Base-by-base conservation (phyloP, 2,329 filamentous ascomycete species). In the Aspergillus sojae region DNA sequence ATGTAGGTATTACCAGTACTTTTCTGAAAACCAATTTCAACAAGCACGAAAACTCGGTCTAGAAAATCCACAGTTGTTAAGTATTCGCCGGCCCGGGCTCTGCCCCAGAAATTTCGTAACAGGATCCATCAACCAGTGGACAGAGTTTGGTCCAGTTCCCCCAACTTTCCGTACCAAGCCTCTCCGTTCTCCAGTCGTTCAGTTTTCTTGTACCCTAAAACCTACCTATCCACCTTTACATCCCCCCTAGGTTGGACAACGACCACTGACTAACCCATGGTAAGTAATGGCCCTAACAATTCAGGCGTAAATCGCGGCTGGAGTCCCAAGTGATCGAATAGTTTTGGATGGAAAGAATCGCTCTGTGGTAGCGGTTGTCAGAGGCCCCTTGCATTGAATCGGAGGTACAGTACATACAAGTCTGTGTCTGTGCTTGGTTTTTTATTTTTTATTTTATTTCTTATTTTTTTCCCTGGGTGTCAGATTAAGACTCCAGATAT, bases 21-120 rank as follows among this genome's bases (percentile, higher is more conserved):
- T 48, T 14, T 26, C 21, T 48, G 12, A 48, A 48, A 48, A 28
- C 5, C 16, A 32, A 26, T 6, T 23, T 19, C n/a, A 34, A 19
- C 11, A 39, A 55, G 52, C 9, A 39, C 21, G 32, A 57, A 58
- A 45, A 56, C 23, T 57, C 63, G 61, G 63, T 65, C 53, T 62
- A 48, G 59, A 32, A 48, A 57, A 55, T 57, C 57, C 30, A 46
- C 50, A 56, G 28, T 21, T 23, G 50, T 41, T 43, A 28, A 62
- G 39, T 60, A 61, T 54, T 61, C 46, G 61, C 62, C 67, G 67
- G 65, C 36, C 64, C 64, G 68, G 64, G 62, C 64, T 43, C 52
- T 69, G 67, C 67, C 68, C 69, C 68, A 67, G 68, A 66, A 32
- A 58, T 69, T 67, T 67, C 66, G 66, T 69, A 69, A 68, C 28